Base-by-base conservation (phyloP, 768 basidiomycete species). In the Leucocoprinus leucothites region DNA sequence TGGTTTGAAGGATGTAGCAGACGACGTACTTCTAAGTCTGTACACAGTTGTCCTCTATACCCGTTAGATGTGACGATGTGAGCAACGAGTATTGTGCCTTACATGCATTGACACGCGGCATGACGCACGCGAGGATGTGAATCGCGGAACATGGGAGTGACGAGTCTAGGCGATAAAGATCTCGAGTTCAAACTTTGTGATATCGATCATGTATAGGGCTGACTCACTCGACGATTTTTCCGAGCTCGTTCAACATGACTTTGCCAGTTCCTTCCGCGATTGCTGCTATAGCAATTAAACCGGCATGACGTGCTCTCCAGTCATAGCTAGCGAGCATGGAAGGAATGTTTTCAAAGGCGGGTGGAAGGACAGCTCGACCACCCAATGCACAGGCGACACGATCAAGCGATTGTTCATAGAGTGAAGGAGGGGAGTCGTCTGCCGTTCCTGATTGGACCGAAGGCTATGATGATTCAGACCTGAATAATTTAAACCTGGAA, bases 21-120 rank as follows among this genome's bases (percentile, higher is more conserved):
- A 1, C 4, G 24, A 31, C 74, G 47, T 66, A 89, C 90, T 73
- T 91, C 91, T 42, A 94, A 75, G 71, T 95, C 93, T 3, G 90
- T 92, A 65, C 93, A 94, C 3, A 96, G 73, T 65, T 94, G 93
- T 0, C 93, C 93, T 45, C 92, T 91, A 60, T 26, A 58, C 34
- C 8, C 19, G 26, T 18, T 19, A 58, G 48, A 51, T 6, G 18
- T 57, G 45, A 47, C 25, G 21, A 46, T 52, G 9, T 3, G 38
- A 25, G 14, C 49, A 31, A 48, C 25, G 48, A 49, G 40, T 41
- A 36, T 18, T n/a, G 3, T 3, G 7, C 75, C 77, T 61, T 76
- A 93, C 91, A 92, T 76, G 77, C 91, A 92, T 72, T 94, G 92
- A 70, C 91, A 91, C 42, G 92, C 90, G 1, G 91, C 91, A 57